Base-by-base conservation (phyloP, 345 rosid genomes). In the Aquilaria sinensis region DNA sequence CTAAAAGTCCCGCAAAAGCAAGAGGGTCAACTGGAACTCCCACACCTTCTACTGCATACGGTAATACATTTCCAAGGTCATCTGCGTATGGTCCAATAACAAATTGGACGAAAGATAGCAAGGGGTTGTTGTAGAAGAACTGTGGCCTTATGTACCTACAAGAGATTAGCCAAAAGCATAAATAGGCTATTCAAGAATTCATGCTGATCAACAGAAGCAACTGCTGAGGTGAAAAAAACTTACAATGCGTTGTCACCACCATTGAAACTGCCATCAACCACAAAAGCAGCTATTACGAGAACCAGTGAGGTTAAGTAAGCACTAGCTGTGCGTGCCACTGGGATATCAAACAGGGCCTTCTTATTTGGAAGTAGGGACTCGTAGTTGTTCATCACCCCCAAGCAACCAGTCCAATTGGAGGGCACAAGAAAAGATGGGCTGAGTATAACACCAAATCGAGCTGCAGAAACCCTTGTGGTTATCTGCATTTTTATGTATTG, bases 221-320 rank as follows among this genome's bases (percentile, higher is more conserved):
- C 37, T 58, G 30, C 12, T 31, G 9, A 13, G 30, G 14, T 34
- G 0, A 0, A 48, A 66, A 65, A 49, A 51, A 61, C 96, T 85
- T 81, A 92, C 98, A 89, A 66, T 57, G 98, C 98, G 71, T 92
- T 92, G 71, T 89, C 92, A 14, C 98, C 98, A 0, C 96, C 98
- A 6, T 80, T 89, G 74, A 92, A 89, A 75, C 93, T 84, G 57
- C 98, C 93, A 70, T 92, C 96, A 47, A 83, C 74, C 41, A 89
- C 56, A 53, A 92, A 92, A 60, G 93, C 96, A 64, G 88, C 77
- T n/a, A 84, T 65, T 9, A 91, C 92, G 55, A 89, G 88, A 23
- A 65, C 71, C 57, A 87, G 79, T 3, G 98, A 92, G 13, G 96
- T 87, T 79, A 92, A 73, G 70, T 89, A 92, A 8, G 96, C 96